Conservation (phyloP, 2,329 filamentous ascomycete genomes). For the Sporothrix mexicana region DNA sequence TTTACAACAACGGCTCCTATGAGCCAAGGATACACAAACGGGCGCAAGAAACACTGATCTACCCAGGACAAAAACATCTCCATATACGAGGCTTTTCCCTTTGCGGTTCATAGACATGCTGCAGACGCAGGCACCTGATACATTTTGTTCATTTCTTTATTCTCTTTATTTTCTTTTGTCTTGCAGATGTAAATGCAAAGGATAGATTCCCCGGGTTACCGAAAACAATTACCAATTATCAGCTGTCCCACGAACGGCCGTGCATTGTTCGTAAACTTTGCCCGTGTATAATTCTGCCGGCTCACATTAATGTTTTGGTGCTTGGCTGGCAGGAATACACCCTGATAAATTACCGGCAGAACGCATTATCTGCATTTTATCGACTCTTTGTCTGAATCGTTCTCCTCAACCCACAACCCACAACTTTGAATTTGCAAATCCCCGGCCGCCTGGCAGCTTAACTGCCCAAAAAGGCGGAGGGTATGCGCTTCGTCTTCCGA, state of each 20-base stretch:
- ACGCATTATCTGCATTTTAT: background rate
- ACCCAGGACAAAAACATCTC: background rate
- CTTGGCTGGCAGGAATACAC: background rate
- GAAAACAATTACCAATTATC: background rate
- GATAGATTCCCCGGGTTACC: constrained; percentile 14
- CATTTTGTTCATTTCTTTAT: background rate
- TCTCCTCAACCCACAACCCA: background rate
- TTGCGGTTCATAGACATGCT: constrained; percentile 14
- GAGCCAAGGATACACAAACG: constrained; percentile 2
- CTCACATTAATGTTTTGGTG: constrained; percentile 32
- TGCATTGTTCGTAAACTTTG: background rate
- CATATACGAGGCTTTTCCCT: background rate
- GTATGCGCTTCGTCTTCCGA: background rate
- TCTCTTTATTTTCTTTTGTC: too few species aligned
- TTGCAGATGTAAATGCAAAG: constrained; percentile 6
- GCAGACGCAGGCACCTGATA: background rate
- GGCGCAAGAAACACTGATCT: constrained; percentile 9
- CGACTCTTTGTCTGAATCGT: background rate
- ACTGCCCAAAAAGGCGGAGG: background rate
- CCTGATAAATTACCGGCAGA: constrained; percentile 4
- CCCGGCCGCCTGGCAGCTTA: constrained; percentile 1
- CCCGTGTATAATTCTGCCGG: background rate
- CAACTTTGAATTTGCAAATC: background rate
- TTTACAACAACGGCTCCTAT: background rate
- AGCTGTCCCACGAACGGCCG: background rate